These are phyloP conservation scores for Starmerella apis DNA, from an alignment of 805 yeast species.

Conservation along the genomic window DNA sequence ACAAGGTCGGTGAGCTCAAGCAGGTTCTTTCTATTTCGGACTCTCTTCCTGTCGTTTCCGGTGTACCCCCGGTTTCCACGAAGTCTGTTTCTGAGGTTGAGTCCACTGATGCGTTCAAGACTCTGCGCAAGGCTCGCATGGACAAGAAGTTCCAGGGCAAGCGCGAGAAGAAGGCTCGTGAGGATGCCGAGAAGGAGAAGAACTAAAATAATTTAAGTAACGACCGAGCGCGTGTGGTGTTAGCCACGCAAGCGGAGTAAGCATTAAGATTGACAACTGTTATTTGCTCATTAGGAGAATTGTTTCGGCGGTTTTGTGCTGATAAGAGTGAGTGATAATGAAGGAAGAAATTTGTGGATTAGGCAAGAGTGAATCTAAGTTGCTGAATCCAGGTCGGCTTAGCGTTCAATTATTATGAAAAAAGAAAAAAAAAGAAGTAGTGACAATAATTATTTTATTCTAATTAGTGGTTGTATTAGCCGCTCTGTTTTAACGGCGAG, in stretches of 20 bases:
- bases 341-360: too few relatives aligned
- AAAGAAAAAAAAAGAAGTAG: too few relatives aligned
- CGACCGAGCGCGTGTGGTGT: conserved; percentile 8
- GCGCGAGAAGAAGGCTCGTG: conserved; percentile 96
- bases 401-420: too few relatives aligned
- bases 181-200: conserved; percentile 91
- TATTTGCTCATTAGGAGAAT: too few relatives aligned
- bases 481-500: too few relatives aligned
- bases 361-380: too few relatives aligned
- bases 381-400: too few relatives aligned
- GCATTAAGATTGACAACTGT: conserved; percentile 3
- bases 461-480: too few relatives aligned
- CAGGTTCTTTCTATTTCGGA: conserved; percentile 51
- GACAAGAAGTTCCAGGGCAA: conserved; percentile 88
- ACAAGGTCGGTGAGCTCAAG: conserved; percentile 59
- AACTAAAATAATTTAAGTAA: conserved; percentile 8
- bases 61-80: conserved; percentile 60
- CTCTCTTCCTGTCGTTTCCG: conserved; percentile 85
- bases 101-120: conserved; percentile 77
- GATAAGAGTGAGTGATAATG: too few relatives aligned
- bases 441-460: too few relatives aligned
- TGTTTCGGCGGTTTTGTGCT: neutral
- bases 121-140: conserved; percentile 91
- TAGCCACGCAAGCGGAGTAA: conserved; percentile 2
- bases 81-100: conserved; percentile 73